Conservation (phyloP, 2,329 filamentous ascomycete genomes). For the Pseudogymnoascus sp. region DNA sequence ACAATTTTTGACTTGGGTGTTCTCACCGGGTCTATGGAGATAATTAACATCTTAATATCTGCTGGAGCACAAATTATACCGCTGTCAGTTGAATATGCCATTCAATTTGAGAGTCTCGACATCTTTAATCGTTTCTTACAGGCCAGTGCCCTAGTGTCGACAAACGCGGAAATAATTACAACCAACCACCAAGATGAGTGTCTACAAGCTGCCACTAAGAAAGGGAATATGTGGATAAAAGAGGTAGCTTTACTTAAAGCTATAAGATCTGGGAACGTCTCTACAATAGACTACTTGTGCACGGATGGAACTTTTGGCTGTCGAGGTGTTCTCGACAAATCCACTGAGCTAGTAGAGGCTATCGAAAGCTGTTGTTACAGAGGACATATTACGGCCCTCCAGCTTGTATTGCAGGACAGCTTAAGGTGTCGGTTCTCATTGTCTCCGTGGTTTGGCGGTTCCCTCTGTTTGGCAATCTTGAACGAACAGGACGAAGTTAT, state of each 20-base stretch:
- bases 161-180: not conserved
- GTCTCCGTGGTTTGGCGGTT: not conserved
- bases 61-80: not conserved
- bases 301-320: no score
- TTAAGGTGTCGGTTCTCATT: not conserved
- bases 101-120: not conserved
- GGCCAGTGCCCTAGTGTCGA: no score
- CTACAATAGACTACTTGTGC: no score
- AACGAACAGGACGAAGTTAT: not conserved
- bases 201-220: not conserved
- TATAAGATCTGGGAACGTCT: not conserved
- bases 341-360: no score
- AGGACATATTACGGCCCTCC: not conserved
- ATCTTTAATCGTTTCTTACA: no score
- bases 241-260: not conserved
- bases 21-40: not conserved
- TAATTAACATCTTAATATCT: not conserved
- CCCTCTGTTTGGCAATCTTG: not conserved
- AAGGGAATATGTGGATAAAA: not conserved
- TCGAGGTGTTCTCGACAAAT: no score
- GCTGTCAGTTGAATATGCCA: not conserved
- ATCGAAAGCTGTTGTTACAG: not conserved
- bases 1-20: not conserved
- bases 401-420: not conserved
- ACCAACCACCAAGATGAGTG: not conserved